A percentile compares a stretch with the other conserved stretches of the same genome.
These are phyloP conservation scores for Arabidopsis thaliana DNA, from an alignment of 345 rosid genomes.

Conservation along the genomic window DNA sequence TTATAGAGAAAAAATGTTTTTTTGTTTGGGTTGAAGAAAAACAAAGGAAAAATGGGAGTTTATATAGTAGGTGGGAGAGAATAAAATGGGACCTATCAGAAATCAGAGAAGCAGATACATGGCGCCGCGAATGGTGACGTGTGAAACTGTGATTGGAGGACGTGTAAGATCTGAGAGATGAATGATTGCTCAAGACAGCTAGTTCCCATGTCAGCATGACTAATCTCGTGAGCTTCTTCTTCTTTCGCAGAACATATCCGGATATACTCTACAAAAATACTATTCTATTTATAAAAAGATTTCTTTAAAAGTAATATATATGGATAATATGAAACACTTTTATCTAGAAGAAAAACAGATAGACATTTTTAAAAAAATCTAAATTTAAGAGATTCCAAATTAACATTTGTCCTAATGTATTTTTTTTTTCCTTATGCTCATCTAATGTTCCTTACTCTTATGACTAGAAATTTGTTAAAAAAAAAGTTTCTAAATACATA, in stretches of 20 bases:
- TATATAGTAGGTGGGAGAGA: constrained; percentile 25
- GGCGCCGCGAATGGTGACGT: constrained; percentile 58
- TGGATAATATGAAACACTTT: constrained; percentile 12
- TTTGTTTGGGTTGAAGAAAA: background rate
- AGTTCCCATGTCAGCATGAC: constrained; percentile 52
- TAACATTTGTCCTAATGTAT: too few species aligned
- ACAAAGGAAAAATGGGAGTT: background rate
- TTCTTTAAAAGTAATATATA: background rate
- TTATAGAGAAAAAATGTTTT: background rate
- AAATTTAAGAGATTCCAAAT: background rate
- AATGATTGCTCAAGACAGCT: constrained; percentile 51
- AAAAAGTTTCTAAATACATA: background rate
- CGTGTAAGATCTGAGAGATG: background rate
- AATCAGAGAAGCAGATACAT: constrained; percentile 54
- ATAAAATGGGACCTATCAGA: constrained; percentile 39
- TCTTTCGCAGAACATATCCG: constrained; percentile 16
- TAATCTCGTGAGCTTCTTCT: constrained; percentile 29
- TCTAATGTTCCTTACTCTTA: too few species aligned
- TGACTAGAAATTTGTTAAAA: background rate
- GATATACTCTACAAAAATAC: constrained; percentile 48
- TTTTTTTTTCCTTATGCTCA: too few species aligned
- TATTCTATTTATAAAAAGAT: constrained; percentile 17
- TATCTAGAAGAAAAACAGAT: constrained; percentile 1
- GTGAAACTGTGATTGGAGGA: constrained; percentile 39
- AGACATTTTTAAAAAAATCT: background rate